These are phyloP conservation scores for Golubevia pallescens DNA, from an alignment of 1,284 basidiomycete species.

Conservation along the genomic window DNA sequence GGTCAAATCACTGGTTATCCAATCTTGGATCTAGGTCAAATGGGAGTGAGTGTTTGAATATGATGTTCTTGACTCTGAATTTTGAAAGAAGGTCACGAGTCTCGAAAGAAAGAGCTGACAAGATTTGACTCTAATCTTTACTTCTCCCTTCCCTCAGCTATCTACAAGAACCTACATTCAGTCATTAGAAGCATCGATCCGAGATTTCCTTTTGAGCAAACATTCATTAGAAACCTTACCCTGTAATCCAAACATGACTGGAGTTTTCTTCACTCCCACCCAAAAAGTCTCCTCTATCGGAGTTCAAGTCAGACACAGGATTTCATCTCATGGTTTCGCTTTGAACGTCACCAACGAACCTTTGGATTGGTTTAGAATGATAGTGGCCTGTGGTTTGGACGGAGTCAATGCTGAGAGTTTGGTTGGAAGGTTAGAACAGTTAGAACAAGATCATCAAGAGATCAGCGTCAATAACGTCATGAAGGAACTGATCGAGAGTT, in stretches of 20 bases:
- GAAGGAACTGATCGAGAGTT: too few species aligned
- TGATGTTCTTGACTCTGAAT: background rate
- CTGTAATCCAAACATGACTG: conserved; percentile 67
- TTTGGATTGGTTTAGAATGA: conserved; percentile 79
- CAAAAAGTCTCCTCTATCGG: conserved; percentile 92
- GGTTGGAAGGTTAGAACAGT: too few species aligned
- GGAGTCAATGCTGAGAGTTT: too few species aligned
- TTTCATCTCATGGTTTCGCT: conserved; percentile 94
- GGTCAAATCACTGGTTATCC: conserved; percentile 97
- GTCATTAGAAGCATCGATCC: too few species aligned
- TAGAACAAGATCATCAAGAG: too few species aligned
- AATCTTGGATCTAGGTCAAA: conserved; percentile 77
- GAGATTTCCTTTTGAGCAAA: too few species aligned
- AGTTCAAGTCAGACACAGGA: conserved; percentile 89
- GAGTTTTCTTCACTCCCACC: conserved; percentile 66
- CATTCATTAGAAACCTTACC: conserved; percentile 64
- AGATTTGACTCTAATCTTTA: background rate
- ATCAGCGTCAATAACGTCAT: too few species aligned
- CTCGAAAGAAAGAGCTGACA: background rate
- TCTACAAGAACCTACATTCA: conserved; percentile 66
- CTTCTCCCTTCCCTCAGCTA: conserved; percentile 53
- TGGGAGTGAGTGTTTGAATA: conserved; percentile 69
- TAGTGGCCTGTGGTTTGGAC: conserved; percentile 92
- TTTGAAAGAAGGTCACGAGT: too few species aligned
- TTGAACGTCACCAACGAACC: conserved; percentile 86